Evolutionary conservation across 2,329 filamentous ascomycete species (phyloP).

Genomic region (Thermothelomyces thermophilus): DNA sequence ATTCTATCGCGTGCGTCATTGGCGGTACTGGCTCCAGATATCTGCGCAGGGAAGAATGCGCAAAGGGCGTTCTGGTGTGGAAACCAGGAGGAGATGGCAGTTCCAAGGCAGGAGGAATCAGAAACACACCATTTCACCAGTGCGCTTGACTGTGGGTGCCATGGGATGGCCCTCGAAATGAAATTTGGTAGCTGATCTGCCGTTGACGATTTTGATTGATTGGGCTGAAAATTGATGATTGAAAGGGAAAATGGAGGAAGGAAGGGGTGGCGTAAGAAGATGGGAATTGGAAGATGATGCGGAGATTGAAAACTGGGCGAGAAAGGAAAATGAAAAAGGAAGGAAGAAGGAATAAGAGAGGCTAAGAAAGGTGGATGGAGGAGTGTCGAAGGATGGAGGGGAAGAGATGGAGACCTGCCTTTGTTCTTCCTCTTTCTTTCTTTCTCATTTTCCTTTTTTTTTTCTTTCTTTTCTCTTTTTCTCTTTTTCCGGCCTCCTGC

Average conservation of each 20-base stretch:
- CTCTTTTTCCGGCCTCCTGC: constrained; percentile 5
- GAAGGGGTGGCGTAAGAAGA: background rate
- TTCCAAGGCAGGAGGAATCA: background rate
- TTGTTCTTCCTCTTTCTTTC: constrained; percentile 16
- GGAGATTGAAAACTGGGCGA: background rate
- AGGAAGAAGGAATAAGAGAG: background rate
- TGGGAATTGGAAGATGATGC: background rate
- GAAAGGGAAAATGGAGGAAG: too few relatives aligned
- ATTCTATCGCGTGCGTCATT: background rate
- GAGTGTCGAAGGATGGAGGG: constrained; percentile 14
- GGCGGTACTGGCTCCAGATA: background rate
- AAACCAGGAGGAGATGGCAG: too few relatives aligned
- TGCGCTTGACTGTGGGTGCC: constrained; percentile 2
- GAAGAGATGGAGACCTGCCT: constrained; percentile 13
- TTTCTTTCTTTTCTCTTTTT: constrained; percentile 10
- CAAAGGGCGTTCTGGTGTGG: background rate
- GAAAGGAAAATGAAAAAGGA: constrained; percentile 2
- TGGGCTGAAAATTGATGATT: background rate
- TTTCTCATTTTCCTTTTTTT: constrained; percentile 8
- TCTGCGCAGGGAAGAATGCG: too few relatives aligned
- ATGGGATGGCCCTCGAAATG: background rate
- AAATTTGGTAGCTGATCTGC: background rate
- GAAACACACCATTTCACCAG: constrained; percentile 6
- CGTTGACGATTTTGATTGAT: background rate
- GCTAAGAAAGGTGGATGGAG: constrained; percentile 1